Evolutionary conservation across 805 yeast species (phyloP).

Genomic region (Starmerella potacharoeniae): DNA sequence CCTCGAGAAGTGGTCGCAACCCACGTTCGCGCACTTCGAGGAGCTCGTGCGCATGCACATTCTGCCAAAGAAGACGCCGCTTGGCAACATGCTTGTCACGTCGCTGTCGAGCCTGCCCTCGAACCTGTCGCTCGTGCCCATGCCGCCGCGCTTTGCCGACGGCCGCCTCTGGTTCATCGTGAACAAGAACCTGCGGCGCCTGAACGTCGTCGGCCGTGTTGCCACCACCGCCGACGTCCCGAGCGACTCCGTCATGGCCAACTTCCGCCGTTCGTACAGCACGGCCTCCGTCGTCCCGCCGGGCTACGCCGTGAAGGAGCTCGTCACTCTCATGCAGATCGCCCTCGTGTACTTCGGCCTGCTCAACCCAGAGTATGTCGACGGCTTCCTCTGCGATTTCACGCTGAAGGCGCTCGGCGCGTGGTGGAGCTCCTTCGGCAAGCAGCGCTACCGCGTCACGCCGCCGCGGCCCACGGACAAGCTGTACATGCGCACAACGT

Average conservation of each 20-base stretch:
- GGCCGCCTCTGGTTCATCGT: slow-evolving; percentile 41
- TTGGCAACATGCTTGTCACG: slow-evolving; percentile 63
- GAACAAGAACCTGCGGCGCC: slow-evolving; percentile 62
- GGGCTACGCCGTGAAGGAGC: slow-evolving; percentile 56
- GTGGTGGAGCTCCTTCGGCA: slow-evolving; percentile 79
- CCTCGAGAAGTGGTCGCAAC: slow-evolving; percentile 38
- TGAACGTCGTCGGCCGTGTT: slow-evolving; percentile 79
- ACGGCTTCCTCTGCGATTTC: slow-evolving; percentile 70
- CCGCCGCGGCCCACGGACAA: slow-evolving; percentile 19
- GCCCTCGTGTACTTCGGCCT: slow-evolving; percentile 67
- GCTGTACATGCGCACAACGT: slow-evolving; percentile 33
- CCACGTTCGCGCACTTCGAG: slow-evolving; percentile 48
- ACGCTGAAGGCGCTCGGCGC: slow-evolving; percentile 58
- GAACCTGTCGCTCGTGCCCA: slow-evolving; percentile 55
- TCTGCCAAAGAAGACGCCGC: slow-evolving; percentile 50
- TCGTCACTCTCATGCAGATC: slow-evolving; percentile 64
- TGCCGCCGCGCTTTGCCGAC: slow-evolving; percentile 43
- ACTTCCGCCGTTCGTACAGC: slow-evolving; percentile 64
- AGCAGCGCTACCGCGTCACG: slow-evolving; percentile 22
- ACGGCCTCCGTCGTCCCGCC: slow-evolving; percentile 41
- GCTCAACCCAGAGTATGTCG: slow-evolving; percentile 57
- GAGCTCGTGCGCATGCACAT: slow-evolving; percentile 58
- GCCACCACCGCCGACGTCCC: slow-evolving; percentile 55
- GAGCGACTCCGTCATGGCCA: slow-evolving; percentile 66
- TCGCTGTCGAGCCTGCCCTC: slow-evolving; percentile 75